phyloP scores from a whole-genome alignment of 331 rosid species.

The Arachis monticola region DNA sequence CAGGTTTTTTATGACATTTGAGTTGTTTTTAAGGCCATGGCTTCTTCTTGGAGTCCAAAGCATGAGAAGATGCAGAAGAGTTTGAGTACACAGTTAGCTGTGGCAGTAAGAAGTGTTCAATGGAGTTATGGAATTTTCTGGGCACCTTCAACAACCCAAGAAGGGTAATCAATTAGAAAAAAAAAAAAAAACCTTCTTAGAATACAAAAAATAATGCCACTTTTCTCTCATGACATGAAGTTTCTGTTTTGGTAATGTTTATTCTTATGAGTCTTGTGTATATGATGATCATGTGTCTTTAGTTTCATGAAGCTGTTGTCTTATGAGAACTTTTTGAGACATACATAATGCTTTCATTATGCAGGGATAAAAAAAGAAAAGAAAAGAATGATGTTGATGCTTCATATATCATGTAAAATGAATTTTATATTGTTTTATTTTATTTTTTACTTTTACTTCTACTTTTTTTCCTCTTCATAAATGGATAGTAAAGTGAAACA shows the following conservation, averaged over 20 bases:
- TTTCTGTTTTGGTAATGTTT: not conserved
- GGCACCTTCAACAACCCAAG: constrained; percentile 66
- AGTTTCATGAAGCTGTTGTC: not conserved
- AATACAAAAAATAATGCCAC: not conserved
- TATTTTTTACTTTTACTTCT: not conserved
- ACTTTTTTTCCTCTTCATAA: not conserved
- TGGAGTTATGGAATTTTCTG: constrained; percentile 97
- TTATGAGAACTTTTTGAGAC: not conserved
- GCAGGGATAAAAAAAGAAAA: not conserved
- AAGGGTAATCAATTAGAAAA: constrained; percentile 52
- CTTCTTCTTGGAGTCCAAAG: constrained; percentile 44
- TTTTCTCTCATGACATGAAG: not conserved
- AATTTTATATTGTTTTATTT: not conserved
- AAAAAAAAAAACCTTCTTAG: not conserved
- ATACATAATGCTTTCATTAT: not conserved
- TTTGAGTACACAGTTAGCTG: constrained; percentile 69
- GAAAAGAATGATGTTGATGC: not conserved
- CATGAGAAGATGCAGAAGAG: constrained; percentile 47
- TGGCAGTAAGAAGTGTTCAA: constrained; percentile 77
- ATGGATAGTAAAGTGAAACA: not conserved
- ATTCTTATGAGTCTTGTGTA: not conserved
- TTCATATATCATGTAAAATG: not conserved
- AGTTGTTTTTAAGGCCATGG: constrained; percentile 42
- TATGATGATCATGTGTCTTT: not conserved
- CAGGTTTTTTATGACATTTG: not conserved